Evolutionary conservation across 208 protist species (phyloP).

Genomic region (Leishmania lainsoni): DNA sequence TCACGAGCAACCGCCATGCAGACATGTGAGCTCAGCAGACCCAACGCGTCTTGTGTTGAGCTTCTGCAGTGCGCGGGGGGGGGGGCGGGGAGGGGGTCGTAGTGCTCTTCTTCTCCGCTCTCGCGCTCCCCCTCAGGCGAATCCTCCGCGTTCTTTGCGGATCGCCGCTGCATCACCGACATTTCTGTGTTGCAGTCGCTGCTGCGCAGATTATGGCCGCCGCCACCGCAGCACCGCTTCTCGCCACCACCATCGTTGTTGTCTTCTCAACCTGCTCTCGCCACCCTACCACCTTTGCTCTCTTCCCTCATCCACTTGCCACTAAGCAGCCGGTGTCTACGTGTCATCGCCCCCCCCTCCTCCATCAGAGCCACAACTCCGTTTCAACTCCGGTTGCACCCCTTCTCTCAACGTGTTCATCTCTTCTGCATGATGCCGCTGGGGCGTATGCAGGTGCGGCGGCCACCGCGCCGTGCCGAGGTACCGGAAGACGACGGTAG

Average conservation of each 20-base stretch:
- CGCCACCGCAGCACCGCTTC: neutral
- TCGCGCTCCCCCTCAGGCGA: neutral
- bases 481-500: neutral
- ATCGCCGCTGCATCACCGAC: neutral
- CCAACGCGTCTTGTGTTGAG: too few relatives aligned
- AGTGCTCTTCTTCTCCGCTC: neutral
- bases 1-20: too few relatives aligned
- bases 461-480: conserved; percentile 6
- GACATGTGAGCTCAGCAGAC: too few relatives aligned
- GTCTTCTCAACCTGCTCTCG: too few relatives aligned
- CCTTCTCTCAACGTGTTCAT: neutral
- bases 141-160: neutral
- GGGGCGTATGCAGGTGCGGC: neutral
- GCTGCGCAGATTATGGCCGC: neutral
- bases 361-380: neutral
- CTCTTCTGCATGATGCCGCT: conserved; percentile 13
- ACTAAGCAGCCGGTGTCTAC: neutral
- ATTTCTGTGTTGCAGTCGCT: neutral
- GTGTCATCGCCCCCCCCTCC: neutral
- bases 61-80: too few relatives aligned
- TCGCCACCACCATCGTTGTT: neutral
- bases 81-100: too few relatives aligned
- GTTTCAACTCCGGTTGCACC: neutral
- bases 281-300: neutral
- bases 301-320: neutral